Percentiles rank a stretch among this genome's conserved stretches.
Evolutionary conservation across 1,284 basidiomycete species (phyloP).

Genomic region (Mixia osmundae): DNA sequence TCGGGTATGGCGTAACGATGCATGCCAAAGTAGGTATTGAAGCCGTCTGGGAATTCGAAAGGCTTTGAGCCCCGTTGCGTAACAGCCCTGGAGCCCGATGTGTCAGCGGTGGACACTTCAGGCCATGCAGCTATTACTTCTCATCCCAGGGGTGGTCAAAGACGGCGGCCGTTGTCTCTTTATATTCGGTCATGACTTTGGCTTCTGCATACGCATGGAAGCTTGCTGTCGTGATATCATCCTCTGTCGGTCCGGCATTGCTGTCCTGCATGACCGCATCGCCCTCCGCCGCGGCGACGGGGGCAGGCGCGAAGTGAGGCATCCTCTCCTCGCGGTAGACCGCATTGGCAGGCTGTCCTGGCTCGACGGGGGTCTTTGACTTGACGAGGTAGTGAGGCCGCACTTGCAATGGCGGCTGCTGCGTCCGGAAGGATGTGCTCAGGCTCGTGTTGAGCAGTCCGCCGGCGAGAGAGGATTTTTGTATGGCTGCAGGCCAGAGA

Average conservation of each 20-base stretch:
- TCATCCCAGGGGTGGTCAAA: slow-evolving; percentile 72
- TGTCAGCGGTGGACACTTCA: slow-evolving; percentile 14
- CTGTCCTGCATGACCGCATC: no score
- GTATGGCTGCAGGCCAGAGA: slow-evolving; percentile 12
- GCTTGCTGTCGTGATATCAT: slow-evolving; percentile 33
- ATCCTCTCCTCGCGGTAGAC: slow-evolving; percentile 8
- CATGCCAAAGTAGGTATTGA: slow-evolving; percentile 55
- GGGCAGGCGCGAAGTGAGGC: slow-evolving; percentile 1
- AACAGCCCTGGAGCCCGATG: slow-evolving; percentile 30
- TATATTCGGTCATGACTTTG: slow-evolving; percentile 76
- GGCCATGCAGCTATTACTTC: slow-evolving; percentile 29
- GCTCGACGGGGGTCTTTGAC: slow-evolving; percentile 40
- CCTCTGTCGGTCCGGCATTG: slow-evolving; percentile 4
- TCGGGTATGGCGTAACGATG: slow-evolving; percentile 72
- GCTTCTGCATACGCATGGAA: slow-evolving; percentile 66
- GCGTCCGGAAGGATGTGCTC: slow-evolving; percentile 17
- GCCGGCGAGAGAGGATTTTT: slow-evolving; percentile 18
- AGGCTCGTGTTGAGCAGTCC: slow-evolving; percentile 16
- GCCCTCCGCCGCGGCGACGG: slow-evolving; percentile 19
- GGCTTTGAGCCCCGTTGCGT: slow-evolving; percentile 29
- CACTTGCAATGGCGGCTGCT: slow-evolving; percentile 22
- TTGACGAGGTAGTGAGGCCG: slow-evolving; percentile 70
- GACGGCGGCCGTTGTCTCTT: slow-evolving; percentile 60
- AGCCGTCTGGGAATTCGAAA: slow-evolving; percentile 94
- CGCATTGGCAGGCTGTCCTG: slow-evolving; percentile 28